Evolutionary conservation across 2,329 filamentous ascomycete genomes (phyloP), one percentile per base, ranked within the genome.

Genomic region (Alternaria gansuensis): DNA sequence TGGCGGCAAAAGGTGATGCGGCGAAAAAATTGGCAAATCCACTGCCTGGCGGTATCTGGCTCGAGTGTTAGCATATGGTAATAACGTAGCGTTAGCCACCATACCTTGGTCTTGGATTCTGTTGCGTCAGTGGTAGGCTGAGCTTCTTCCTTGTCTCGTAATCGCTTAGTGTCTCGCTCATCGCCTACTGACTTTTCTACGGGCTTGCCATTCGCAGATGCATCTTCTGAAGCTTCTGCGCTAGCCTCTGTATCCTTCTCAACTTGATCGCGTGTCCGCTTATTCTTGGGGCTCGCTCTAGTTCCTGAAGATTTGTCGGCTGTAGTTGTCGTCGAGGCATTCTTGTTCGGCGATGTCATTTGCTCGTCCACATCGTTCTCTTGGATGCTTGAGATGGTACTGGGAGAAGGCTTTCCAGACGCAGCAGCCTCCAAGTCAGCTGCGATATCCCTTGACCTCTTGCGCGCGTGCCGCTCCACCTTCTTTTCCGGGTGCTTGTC

Each of bases 1-100:
- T 73, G 40, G 78, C 72, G 49, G 80, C 77, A 63, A 85, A 84
- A 4, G 82, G 82, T 48, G 82, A 82, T 13, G 77, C 71, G 21
- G 80, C 72, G 31, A 81, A 81, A 5, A 75, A 75, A 59, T 82
- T 82, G 37, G 79, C 73, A 51, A 82, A 83, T 13, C 77, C 80
- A 58, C 79, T 80, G 31, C 69, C 68, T 24, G 70, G 63, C 10
- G 77, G 75, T 21, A 77, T 75, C 70, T 75, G 50, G 23, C 8
- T 49, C 14, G 21, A 21, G 29, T 17, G 39, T 75, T 55, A 71
- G 62, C 45, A 37, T 40, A 9, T 26, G 6, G 11, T 17, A 40
- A 3, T 41, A 13, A 26, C 21, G 28, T 31, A 48, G 43, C 43
- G 23, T 29, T 8, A 21, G 55, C 23, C 26, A 51, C 48, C 64